Percentiles rank a stretch among this genome's conserved stretches.
These are phyloP conservation scores for Botrytis pseudocinerea DNA, from an alignment of 2,329 filamentous ascomycete genomes.

Conservation along the genomic window DNA sequence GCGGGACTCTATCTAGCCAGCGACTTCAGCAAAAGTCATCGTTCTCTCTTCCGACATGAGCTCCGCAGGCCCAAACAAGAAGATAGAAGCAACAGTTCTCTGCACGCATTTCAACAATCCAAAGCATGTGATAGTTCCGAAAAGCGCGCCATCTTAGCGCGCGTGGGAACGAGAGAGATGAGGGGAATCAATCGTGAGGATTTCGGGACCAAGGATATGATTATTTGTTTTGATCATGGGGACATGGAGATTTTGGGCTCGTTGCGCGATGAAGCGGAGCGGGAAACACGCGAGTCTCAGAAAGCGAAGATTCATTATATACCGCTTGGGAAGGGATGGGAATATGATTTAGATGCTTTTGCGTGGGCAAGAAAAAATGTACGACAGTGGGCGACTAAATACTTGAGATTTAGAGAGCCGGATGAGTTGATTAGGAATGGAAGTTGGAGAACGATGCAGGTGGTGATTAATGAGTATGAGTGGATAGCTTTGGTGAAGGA, in stretches of 20 bases:
- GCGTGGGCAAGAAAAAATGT: background rate
- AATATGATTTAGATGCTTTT: background rate
- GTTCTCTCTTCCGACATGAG: background rate
- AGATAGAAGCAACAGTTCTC: background rate
- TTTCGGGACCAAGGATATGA: background rate
- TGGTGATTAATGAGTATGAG: background rate
- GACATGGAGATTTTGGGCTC: background rate
- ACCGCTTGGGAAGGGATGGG: background rate
- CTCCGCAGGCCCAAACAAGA: background rate
- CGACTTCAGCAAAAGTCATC: background rate
- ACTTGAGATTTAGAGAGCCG: background rate
- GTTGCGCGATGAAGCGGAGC: background rate
- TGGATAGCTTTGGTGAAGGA: background rate
- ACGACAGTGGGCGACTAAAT: background rate
- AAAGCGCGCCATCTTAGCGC: background rate
- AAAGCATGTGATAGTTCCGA: background rate
- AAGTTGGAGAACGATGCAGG: background rate
- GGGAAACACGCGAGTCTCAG: background rate
- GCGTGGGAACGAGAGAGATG: background rate
- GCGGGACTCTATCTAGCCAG: background rate
- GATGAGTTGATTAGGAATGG: background rate
- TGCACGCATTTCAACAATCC: background rate
- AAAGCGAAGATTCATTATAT: background rate
- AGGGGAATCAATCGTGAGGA: background rate
- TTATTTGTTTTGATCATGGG: background rate